Evolutionary conservation across 495 filamentous ascomycete genomes (phyloP).

Genomic region (Collariella sp.): DNA sequence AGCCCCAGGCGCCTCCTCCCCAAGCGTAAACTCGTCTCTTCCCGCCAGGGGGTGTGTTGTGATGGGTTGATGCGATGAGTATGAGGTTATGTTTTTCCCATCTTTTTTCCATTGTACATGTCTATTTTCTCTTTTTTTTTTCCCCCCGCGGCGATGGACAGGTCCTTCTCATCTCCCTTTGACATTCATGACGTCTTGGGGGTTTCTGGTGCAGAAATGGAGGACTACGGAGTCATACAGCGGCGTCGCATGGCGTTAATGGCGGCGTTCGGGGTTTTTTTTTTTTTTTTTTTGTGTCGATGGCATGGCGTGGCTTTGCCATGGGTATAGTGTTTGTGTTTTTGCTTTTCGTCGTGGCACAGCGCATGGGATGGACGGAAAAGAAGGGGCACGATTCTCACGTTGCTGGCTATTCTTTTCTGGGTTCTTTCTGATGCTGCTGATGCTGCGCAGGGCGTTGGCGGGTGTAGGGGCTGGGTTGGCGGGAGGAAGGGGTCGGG

Average conservation of each 20-base stretch:
- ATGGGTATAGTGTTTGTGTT: background rate
- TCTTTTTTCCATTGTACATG: conserved; percentile 29
- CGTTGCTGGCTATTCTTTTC: background rate
- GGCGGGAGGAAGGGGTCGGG: background rate
- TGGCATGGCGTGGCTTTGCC: background rate
- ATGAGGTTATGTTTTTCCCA: conserved; percentile 12
- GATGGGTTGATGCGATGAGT: conserved; percentile 11
- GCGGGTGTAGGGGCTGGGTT: background rate
- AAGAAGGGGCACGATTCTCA: background rate
- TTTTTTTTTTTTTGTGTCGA: background rate
- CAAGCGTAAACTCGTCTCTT: conserved; percentile 17
- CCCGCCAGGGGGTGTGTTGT: background rate
- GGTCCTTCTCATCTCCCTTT: background rate
- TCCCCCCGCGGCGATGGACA: background rate
- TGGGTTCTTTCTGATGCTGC: background rate
- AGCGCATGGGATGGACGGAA: conserved; percentile 4
- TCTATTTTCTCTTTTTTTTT: conserved; percentile 8
- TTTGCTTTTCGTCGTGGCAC: background rate
- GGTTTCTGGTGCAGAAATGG: too few species aligned
- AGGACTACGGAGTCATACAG: too few species aligned
- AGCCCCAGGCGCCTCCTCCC: conserved; percentile 24
- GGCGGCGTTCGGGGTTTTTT: too few species aligned
- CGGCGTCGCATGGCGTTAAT: conserved; percentile 1
- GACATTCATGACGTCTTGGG: too few species aligned
- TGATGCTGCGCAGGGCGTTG: background rate